Base-by-base conservation (phyloP, 2,329 filamentous ascomycete genomes). In the Venturia nashicola region DNA sequence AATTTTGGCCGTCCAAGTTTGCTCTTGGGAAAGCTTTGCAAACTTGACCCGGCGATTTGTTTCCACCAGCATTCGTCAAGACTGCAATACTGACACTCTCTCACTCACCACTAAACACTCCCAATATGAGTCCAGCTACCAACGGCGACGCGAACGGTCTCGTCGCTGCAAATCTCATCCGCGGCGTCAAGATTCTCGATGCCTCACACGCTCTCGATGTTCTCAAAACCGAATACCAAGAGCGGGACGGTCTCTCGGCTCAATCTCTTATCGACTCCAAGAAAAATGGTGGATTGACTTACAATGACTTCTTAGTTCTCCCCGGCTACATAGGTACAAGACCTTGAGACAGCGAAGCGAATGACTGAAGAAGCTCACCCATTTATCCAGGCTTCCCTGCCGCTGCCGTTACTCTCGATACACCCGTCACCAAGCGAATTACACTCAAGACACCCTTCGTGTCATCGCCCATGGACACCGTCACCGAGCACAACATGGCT, bases 401-500 rank as follows among this genome's bases (percentile, higher is more conserved):
- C 72, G 91, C 90, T 61, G 89, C 90, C 68, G 94, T 97, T 69
- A 79, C 79, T 60, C 87, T 99, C 67, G 94, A 97, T 71, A 91
- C 93, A 43, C 91, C 91, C 65, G 83, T 99, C 72, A 99, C 94
- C 70, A 96, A 95, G 85, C 87, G 91, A 72, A 96, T 99, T 77
- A 86, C 90, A 43, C 83, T 99, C 75, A 99, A 97, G 85, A 95
- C 92, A 7, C 94, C 94, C 66, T 92, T 99, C 73, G 85, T 97
- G 68, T 99, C 94, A 59, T 97, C 94, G 46, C 94, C 95, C 72
- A 99, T 99, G 94, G 94, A 99, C 80, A 99, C 94, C 11, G 94
- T 99, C 75, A 99, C 95, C 54, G 94, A 99, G 81, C 90, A 96
- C 79, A 93, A 96, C 76, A 99, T 99, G 95, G 95, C 94, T 68